These are phyloP conservation scores for Boletus bicolor DNA, from an alignment of 768 basidiomycete species.

Conservation along the genomic window DNA sequence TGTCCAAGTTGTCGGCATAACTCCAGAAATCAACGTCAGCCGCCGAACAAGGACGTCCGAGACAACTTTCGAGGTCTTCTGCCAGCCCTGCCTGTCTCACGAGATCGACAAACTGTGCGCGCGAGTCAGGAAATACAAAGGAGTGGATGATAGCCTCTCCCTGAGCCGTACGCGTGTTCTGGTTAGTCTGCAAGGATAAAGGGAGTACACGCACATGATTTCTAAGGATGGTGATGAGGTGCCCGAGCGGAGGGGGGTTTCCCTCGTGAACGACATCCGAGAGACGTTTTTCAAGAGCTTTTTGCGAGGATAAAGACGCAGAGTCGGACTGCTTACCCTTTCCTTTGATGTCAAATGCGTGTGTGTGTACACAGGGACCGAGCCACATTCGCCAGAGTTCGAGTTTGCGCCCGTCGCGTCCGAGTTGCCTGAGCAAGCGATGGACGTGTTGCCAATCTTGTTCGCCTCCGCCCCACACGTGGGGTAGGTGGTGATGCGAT, in stretches of 20 bases:
- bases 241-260: constrained; percentile 34
- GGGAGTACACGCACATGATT: constrained; percentile 51
- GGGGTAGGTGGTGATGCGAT: constrained; percentile 26
- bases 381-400: constrained; percentile 79
- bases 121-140: constrained; percentile 76
- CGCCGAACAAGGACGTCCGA: constrained; percentile 29
- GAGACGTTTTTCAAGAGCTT: constrained; percentile 5
- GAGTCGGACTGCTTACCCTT: constrained; percentile 45
- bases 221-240: constrained; percentile 51
- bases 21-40: constrained; percentile 68
- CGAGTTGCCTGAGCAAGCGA: constrained; percentile 47
- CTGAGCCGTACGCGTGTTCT: constrained; percentile 35
- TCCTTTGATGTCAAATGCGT: constrained; percentile 25
- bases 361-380: constrained; percentile 31
- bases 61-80: constrained; percentile 21
- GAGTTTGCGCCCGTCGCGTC: constrained; percentile 68
- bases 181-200: constrained; percentile 1
- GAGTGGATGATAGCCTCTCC: constrained; percentile 50
- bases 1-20: constrained; percentile 37
- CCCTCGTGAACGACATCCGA: constrained; percentile 6
- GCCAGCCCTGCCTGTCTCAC: constrained; percentile 47
- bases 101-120: constrained; percentile 60
- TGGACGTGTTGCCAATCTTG: constrained; percentile 62
- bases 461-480: constrained; percentile 56
- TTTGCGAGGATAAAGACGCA: constrained; percentile 5